A percentile compares a stretch with the other conserved stretches of the same genome.
Evolutionary conservation across 83 land plant genomes (phyloP).

Genomic region (Picea engelmannii): DNA sequence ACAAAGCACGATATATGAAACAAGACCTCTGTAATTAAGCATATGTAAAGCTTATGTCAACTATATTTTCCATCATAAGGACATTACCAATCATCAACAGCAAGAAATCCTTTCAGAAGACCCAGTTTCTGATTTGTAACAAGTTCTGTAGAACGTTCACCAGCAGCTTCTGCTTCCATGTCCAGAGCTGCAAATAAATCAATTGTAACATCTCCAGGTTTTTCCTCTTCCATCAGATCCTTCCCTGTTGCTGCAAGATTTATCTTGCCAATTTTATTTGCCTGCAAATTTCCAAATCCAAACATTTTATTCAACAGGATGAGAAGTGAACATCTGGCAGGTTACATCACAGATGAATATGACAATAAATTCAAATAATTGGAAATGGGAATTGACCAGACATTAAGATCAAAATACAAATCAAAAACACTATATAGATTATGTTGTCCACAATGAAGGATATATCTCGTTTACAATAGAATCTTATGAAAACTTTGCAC

Average conservation of each 20-base stretch:
- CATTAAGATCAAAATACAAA: constrained; percentile 6
- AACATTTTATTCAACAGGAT: not conserved
- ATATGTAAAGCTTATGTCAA: too few species aligned
- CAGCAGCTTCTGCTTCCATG: constrained; percentile 84
- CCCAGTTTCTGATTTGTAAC: constrained; percentile 86
- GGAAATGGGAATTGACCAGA: not conserved
- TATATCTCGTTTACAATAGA: not conserved
- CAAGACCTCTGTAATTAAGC: too few species aligned
- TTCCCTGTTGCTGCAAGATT: constrained; percentile 99
- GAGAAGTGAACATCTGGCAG: not conserved
- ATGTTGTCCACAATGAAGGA: not conserved
- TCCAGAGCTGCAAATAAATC: constrained; percentile 93
- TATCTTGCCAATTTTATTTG: constrained; percentile 96
- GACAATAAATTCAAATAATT: not conserved
- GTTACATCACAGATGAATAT: not conserved
- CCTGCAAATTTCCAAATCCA: constrained; percentile 51
- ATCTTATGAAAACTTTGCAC: not conserved
- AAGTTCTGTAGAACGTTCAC: constrained; percentile 75
- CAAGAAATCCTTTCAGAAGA: constrained; percentile 87
- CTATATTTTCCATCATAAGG: too few species aligned
- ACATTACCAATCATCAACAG: constrained; percentile 91
- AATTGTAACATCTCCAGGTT: constrained; percentile 89
- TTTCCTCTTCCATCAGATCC: constrained; percentile 98
- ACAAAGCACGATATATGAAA: too few species aligned
- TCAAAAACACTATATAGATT: not conserved